Evolutionary conservation across 208 protist genomes (phyloP).

Genomic region (Crithidia sp.): DNA sequence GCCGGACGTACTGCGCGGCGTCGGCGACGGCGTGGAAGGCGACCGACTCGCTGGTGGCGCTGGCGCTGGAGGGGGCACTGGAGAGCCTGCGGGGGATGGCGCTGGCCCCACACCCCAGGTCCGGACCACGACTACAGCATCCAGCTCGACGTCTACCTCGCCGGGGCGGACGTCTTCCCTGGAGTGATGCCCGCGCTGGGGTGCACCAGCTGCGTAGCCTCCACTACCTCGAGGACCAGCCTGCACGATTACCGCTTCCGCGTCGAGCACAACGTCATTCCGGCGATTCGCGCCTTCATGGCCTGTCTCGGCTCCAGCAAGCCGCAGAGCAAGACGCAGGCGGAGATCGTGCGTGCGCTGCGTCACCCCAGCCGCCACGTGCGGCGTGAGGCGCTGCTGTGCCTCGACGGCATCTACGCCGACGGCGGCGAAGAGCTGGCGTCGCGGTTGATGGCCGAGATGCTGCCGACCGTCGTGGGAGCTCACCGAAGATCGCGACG

Average conservation of each 20-base stretch:
- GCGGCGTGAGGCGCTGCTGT: slow-evolving; percentile 65
- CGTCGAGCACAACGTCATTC: slow-evolving; percentile 75
- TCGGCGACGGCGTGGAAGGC: slow-evolving; percentile 32
- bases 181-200: slow-evolving; percentile 78
- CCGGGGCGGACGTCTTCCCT: slow-evolving; percentile 79
- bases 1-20: slow-evolving; percentile 61
- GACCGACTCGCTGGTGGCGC: slow-evolving; percentile 57
- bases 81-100: slow-evolving; percentile 75
- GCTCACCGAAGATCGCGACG: slow-evolving; percentile 86
- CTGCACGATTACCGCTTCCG: slow-evolving; percentile 72
- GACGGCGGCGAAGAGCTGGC: slow-evolving; percentile 91
- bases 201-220: slow-evolving; percentile 86
- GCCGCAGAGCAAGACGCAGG: slow-evolving; percentile 85
- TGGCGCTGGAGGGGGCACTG: slow-evolving; percentile 74
- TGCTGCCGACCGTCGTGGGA: slow-evolving; percentile 88
- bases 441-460: slow-evolving; percentile 88
- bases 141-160: slow-evolving; percentile 74
- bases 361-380: slow-evolving; percentile 79
- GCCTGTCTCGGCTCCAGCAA: slow-evolving; percentile 68
- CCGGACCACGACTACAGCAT: slow-evolving; percentile 83
- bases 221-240: slow-evolving; percentile 66
- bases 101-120: slow-evolving; percentile 64
- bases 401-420: slow-evolving; percentile 84
- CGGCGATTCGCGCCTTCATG: slow-evolving; percentile 81
- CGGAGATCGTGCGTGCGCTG: slow-evolving; percentile 77